Conservation (phyloP, 148 eudicot genomes). For the Rhododendron williamsianum region DNA sequence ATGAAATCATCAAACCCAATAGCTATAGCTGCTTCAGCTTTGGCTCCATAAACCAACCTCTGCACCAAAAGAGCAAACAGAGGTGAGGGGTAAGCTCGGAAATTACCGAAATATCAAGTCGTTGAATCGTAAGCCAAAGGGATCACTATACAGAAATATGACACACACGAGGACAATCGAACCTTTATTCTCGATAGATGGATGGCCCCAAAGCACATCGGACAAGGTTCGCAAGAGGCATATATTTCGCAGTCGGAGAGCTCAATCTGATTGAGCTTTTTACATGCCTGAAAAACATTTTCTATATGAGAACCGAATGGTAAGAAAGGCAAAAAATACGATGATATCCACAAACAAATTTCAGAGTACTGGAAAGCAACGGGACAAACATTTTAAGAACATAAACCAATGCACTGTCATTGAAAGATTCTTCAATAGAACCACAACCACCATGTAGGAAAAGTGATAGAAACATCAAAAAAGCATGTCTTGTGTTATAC, state of each 20-base stretch:
- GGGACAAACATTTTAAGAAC: neutral
- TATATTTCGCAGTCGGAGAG: slow-evolving; percentile 85
- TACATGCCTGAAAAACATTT: slow-evolving; percentile 60
- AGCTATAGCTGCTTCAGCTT: slow-evolving; percentile 90
- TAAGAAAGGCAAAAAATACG: neutral
- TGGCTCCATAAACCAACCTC: slow-evolving; percentile 76
- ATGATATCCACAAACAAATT: neutral
- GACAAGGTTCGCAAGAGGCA: slow-evolving; percentile 90
- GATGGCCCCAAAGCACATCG: slow-evolving; percentile 91
- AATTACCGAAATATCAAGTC: neutral
- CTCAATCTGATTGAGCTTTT: slow-evolving; percentile 66
- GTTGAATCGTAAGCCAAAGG: neutral
- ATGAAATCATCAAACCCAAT: slow-evolving; percentile 81
- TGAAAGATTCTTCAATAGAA: neutral
- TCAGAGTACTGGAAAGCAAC: neutral
- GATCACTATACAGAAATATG: neutral
- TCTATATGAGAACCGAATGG: neutral
- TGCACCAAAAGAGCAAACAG: slow-evolving; percentile 14
- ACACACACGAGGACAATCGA: neutral
- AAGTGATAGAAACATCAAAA: neutral
- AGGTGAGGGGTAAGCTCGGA: neutral
- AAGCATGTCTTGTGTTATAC: neutral
- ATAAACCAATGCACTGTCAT: neutral
- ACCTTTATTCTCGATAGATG: slow-evolving; percentile 81
- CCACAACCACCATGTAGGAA: neutral